Percentiles rank a stretch among this genome's conserved stretches.
These are phyloP conservation scores for Sicyos baderoa DNA, from an alignment of 306 rosid species.

Conservation along the genomic window DNA sequence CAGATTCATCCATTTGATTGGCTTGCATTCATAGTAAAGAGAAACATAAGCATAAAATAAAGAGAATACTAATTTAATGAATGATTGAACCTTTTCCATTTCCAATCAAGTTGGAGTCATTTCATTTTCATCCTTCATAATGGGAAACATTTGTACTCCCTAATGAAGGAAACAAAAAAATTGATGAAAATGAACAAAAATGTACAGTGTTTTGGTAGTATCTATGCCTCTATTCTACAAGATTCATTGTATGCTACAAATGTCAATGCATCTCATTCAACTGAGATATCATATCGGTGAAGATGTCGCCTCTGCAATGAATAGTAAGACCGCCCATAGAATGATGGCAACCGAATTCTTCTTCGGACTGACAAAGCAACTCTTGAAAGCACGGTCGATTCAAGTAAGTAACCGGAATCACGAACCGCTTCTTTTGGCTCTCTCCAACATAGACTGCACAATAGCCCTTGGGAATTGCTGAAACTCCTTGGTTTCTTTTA, in stretches of 20 bases:
- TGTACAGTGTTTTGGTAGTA: neutral
- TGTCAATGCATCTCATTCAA: slow-evolving; percentile 1
- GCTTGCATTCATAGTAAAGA: neutral
- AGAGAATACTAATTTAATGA: neutral
- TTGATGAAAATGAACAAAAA: neutral
- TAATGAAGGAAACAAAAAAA: neutral
- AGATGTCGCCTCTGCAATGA: slow-evolving; percentile 29
- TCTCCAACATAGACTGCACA: slow-evolving; percentile 16
- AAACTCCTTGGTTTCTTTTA: slow-evolving; percentile 10
- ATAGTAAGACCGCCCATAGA: no score
- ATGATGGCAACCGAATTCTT: slow-evolving; percentile 33
- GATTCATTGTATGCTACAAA: neutral
- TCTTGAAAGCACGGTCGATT: slow-evolving; percentile 26
- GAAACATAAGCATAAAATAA: neutral
- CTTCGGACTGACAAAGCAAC: slow-evolving; percentile 25
- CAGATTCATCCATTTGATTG: neutral
- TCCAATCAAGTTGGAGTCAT: neutral
- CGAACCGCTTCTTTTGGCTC: neutral
- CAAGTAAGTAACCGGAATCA: slow-evolving; percentile 2
- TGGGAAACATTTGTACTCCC: slow-evolving; percentile 3
- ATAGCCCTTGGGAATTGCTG: slow-evolving; percentile 13
- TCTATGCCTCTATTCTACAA: neutral
- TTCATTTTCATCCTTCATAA: neutral
- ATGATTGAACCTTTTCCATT: neutral
- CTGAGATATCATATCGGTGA: slow-evolving; percentile 25